Evolutionary conservation across 2,329 filamentous ascomycete genomes (phyloP), one percentile per base, ranked within the genome.

Genomic region (Colletotrichum karsti): DNA sequence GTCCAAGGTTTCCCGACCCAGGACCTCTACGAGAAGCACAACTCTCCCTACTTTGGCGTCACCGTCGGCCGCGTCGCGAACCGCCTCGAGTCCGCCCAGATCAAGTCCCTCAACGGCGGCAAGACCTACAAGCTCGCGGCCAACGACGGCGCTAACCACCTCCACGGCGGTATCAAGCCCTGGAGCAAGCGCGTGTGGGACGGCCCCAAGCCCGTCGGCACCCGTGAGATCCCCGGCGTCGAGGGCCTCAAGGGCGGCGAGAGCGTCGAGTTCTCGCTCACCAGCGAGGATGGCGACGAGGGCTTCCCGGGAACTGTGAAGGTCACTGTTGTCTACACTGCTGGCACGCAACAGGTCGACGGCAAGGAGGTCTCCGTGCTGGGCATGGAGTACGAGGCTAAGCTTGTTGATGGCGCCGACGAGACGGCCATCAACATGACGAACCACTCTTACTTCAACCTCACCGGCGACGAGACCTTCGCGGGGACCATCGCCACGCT

Each of bases 351-450:
- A 77, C 81, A 87, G 56, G 81, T 86, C 12, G 82, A 86, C 5
- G 89, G 88, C 18, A 88, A 87, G 69, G 86, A 91, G 69, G 90
- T 91, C 70, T 90, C 88, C 1, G 88, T 96, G 20, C 81, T 98
- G 64, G 91, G 91, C 63, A 93, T 97, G 55, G 96, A 98, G 79
- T 98, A 97, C 77, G 93, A 97, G 84, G 94, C 92, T 20, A 90
- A 93, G 79, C 85, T 98, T 51, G 86, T 94, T 3, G 69, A 63
- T 39, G 91, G 92, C 55, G 91, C 91, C 12, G 90, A 95, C n/a
- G 95, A 98, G 85, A 98, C 95, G 0, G 91, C 91, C 44, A 88
- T 98, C 78, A 97, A 95, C 81, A 88, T 98, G 82, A 98, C 96
- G 55, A 99, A 98, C 83, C 95, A 99, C 84, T 97, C 93, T 41